Evolutionary conservation across 495 filamentous ascomycete species (phyloP), one percentile per base, ranked within the genome.

Genomic region (Pseudoneurospora amorphoporcata): DNA sequence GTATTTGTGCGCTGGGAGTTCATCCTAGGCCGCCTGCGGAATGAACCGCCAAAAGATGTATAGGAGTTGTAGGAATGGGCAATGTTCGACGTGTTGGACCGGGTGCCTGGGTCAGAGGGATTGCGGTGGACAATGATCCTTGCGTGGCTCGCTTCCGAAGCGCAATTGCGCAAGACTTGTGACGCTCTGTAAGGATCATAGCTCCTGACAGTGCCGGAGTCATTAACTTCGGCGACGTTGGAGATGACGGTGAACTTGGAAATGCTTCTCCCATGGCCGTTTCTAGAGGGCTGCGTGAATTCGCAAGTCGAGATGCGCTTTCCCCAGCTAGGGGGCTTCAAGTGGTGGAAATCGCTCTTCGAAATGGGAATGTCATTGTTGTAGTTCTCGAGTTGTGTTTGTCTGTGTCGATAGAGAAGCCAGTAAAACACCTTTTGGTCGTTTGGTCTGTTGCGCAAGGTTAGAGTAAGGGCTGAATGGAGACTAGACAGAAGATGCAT

Each of bases 381-480:
- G 77, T 94, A 97, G 74, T 97, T 92, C 77, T 98, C 94, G 14
- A 96, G 77, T 70, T 94, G 89, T 42, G 92, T 89, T 69, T 97
- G 90, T 29, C 91, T 85, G 78, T 97, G 94, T 75, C 88, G 90
- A 72, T 90, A 81, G 32, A 99, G 88, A 0, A 95, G 87, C 77
- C 87, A 90, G 83, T 98, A 99, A 75, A 98, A 96, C 77, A 94
- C 84, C 74, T 96, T 94, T 77, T 97, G 93, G 41, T 97, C 91
- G 72, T 95, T 98, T 2, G 86, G 84, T 74, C 93, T 96, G 71
- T 68, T 65, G 29, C 14, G 70, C 32, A 72, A 32, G 39, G 72
- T 83, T 76, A 84, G 79, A 19, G 73, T 68, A n/a, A 37, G 10
- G 41, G 17, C 53, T 38, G 23, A 19, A 19, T 16, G 68, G 39